phyloP scores from a whole-genome alignment of 306 rosid species.

The Rosa lucieae region DNA sequence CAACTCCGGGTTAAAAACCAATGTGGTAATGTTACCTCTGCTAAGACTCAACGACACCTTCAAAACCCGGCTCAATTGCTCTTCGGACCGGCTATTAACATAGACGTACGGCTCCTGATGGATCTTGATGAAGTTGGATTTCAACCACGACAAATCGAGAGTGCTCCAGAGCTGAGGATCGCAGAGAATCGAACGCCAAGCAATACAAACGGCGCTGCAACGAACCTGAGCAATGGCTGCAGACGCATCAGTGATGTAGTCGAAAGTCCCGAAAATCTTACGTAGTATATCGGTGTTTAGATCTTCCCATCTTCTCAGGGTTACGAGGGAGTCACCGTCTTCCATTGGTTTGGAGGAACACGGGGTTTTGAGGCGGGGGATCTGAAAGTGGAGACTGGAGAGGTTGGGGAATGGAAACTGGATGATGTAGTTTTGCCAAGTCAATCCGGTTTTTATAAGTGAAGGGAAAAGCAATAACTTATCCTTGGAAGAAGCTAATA shows the following conservation, averaged over 20 bases:
- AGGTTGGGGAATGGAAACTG: too few species aligned
- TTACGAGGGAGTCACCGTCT: not conserved
- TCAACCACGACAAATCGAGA: conserved; percentile 65
- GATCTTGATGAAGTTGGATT: conserved; percentile 63
- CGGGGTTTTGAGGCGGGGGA: too few species aligned
- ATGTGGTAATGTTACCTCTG: conserved; percentile 41
- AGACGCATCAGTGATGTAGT: not conserved
- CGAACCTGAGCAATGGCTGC: not conserved
- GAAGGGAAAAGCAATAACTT: too few species aligned
- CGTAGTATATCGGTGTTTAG: not conserved
- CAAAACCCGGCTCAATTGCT: conserved; percentile 49
- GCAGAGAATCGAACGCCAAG: conserved; percentile 4
- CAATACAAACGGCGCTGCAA: not conserved
- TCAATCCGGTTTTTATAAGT: too few species aligned
- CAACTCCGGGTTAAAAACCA: conserved; percentile 40
- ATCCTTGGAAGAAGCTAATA: too few species aligned
- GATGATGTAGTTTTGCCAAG: too few species aligned
- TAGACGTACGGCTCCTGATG: conserved; percentile 61
- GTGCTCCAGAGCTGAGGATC: conserved; percentile 67
- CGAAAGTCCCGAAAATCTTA: not conserved
- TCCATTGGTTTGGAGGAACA: not conserved
- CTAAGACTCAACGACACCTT: conserved; percentile 68
- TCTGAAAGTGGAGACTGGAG: too few species aligned
- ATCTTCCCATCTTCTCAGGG: not conserved
- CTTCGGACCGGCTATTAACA: conserved; percentile 59